phyloP scores from a whole-genome alignment of 306 rosid genomes.

The Lathyrus sativus region DNA sequence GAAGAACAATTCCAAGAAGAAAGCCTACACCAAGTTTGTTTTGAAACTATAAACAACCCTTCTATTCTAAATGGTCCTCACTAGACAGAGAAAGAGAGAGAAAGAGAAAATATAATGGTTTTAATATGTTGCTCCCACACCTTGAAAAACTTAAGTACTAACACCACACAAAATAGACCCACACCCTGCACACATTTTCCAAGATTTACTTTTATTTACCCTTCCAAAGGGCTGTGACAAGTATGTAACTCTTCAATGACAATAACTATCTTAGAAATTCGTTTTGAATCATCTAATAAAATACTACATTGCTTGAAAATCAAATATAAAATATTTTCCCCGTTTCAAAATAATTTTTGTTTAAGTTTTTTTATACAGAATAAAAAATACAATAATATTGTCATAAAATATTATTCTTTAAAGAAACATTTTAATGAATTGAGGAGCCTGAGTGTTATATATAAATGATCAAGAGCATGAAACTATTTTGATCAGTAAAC shows the following conservation, averaged over 20 bases:
- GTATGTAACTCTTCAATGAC: neutral
- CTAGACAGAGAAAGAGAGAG: slow-evolving; percentile 33
- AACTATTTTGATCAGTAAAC: too few relatives aligned
- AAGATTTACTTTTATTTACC: slow-evolving; percentile 38
- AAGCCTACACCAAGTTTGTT: slow-evolving; percentile 28
- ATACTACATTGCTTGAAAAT: too few relatives aligned
- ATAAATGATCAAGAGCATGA: too few relatives aligned
- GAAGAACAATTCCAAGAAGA: slow-evolving; percentile 49
- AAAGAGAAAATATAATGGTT: slow-evolving; percentile 35
- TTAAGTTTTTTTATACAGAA: too few relatives aligned
- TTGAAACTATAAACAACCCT: slow-evolving; percentile 55
- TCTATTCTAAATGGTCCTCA: slow-evolving; percentile 33
- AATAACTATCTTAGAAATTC: too few relatives aligned
- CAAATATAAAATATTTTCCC: too few relatives aligned
- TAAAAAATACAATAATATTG: too few relatives aligned
- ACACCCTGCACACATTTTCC: slow-evolving; percentile 42
- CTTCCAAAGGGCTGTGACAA: slow-evolving; percentile 14
- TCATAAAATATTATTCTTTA: too few relatives aligned
- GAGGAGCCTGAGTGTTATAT: too few relatives aligned
- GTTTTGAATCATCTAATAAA: too few relatives aligned
- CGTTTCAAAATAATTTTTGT: too few relatives aligned
- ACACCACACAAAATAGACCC: slow-evolving; percentile 50
- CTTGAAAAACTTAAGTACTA: slow-evolving; percentile 43
- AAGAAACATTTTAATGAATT: too few relatives aligned
- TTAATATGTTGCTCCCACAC: slow-evolving; percentile 52